phyloP scores from a whole-genome alignment of 1,284 basidiomycete species.

The Neonothopanus nambi region DNA sequence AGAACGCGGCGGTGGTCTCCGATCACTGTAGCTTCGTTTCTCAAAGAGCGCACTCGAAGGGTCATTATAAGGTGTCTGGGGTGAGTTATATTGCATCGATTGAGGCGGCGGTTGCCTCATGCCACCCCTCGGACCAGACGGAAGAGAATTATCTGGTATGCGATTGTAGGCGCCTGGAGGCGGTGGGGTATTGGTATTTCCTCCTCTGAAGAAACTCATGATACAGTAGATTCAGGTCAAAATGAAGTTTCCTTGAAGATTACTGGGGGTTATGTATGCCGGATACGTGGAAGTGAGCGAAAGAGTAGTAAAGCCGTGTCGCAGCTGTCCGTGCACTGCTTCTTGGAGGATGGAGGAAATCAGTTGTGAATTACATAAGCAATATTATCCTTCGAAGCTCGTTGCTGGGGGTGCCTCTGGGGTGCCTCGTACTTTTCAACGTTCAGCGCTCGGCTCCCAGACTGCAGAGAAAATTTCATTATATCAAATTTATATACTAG shows the following conservation, averaged over 20 bases:
- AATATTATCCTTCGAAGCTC: no score
- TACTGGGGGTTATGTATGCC: slow-evolving; percentile 14
- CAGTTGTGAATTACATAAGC: no score
- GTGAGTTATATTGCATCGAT: slow-evolving; percentile 40
- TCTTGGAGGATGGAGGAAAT: no score
- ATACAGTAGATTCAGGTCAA: neutral
- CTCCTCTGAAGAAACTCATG: slow-evolving; percentile 55
- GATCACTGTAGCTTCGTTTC: slow-evolving; percentile 45
- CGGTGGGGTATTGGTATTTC: slow-evolving; percentile 38
- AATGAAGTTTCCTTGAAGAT: neutral
- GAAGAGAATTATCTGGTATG: slow-evolving; percentile 32
- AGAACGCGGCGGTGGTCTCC: slow-evolving; percentile 35
- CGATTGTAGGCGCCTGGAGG: slow-evolving; percentile 48
- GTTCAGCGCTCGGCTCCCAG: no score
- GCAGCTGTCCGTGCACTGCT: neutral
- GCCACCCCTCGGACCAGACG: slow-evolving; percentile 29
- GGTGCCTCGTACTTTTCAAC: no score
- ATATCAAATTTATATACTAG: no score
- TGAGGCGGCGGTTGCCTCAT: slow-evolving; percentile 33
- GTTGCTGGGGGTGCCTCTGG: no score
- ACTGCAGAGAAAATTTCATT: no score
- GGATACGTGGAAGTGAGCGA: slow-evolving; percentile 1
- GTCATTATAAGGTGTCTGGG: slow-evolving; percentile 54
- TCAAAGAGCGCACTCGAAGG: slow-evolving; percentile 49
- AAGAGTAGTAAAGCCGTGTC: slow-evolving; percentile 2